Conservation (phyloP, 768 basidiomycete genomes). For the Leccinum aurantiacum region DNA sequence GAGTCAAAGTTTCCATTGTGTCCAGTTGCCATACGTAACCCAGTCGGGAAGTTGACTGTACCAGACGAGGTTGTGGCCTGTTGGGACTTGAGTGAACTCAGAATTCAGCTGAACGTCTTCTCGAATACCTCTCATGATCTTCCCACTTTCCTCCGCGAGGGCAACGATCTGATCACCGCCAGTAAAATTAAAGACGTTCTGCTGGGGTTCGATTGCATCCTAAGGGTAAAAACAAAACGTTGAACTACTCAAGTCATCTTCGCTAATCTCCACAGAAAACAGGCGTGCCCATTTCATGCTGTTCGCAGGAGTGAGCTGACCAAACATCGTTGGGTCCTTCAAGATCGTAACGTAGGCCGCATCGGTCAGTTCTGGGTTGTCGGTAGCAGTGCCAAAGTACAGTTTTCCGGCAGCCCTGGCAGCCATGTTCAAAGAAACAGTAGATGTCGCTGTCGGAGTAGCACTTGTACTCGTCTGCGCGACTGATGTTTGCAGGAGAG, state of each 20-base stretch:
- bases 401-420: constrained; percentile 42
- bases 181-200: constrained; percentile 25
- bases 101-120: not conserved
- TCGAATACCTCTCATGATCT: constrained; percentile 19
- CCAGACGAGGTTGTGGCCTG: constrained; percentile 25
- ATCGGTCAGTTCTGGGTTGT: constrained; percentile 46
- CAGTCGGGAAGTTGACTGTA: constrained; percentile 15
- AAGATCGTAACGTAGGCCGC: constrained; percentile 12
- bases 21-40: constrained; percentile 19
- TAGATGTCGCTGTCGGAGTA: constrained; percentile 2
- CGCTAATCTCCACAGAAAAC: not conserved
- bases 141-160: constrained; percentile 19
- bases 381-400: constrained; percentile 51
- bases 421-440: constrained; percentile 31
- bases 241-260: not conserved
- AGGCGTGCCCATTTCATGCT: constrained; percentile 25
- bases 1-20: constrained; percentile 12
- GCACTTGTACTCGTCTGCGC: constrained; percentile 2
- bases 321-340: constrained; percentile 15
- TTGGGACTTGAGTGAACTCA: not conserved
- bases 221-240: not conserved
- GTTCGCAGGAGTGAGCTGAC: constrained; percentile 21
- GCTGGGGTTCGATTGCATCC: constrained; percentile 25
- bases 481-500: constrained; percentile 2
- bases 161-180: constrained; percentile 22